Evolutionary conservation across 2,329 filamentous ascomycete genomes (phyloP).

Genomic region (Diatrype stigma): DNA sequence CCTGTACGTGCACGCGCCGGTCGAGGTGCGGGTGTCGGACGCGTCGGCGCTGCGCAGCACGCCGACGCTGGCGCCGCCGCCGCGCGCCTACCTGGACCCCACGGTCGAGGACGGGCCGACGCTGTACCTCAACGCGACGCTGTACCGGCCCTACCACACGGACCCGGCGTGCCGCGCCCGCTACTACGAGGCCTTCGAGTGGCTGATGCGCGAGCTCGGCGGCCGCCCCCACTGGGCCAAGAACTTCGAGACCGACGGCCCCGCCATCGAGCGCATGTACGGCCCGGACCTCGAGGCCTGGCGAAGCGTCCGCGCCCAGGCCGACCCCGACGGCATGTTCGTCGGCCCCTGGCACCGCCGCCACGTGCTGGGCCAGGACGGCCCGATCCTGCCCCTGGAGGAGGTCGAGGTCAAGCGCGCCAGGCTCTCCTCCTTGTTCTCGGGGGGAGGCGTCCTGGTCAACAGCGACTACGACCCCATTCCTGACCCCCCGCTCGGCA

Average conservation of each 20-base stretch:
- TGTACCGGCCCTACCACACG: constrained; percentile 75
- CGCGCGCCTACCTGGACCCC: constrained; percentile 60
- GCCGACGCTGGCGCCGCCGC: constrained; percentile 12
- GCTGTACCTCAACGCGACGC: constrained; percentile 83
- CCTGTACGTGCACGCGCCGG: constrained; percentile 81
- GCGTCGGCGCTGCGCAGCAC: constrained; percentile 43
- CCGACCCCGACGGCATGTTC: constrained; percentile 82
- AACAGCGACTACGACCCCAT: constrained; percentile 10
- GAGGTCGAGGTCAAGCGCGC: constrained; percentile 22
- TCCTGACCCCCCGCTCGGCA: neutral
- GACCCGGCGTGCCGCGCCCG: constrained; percentile 72
- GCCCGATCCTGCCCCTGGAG: constrained; percentile 23
- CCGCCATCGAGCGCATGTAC: constrained; percentile 65
- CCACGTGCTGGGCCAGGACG: constrained; percentile 48
- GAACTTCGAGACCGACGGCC: constrained; percentile 66
- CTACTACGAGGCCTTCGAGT: constrained; percentile 89
- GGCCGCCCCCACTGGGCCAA: constrained; percentile 90
- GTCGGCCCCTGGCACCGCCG: constrained; percentile 85
- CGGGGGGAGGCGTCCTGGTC: constrained; percentile 15
- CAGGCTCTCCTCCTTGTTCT: constrained; percentile 6
- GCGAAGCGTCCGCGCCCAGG: constrained; percentile 62
- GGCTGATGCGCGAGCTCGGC: constrained; percentile 80
- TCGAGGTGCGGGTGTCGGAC: constrained; percentile 85
- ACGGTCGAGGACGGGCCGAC: constrained; percentile 66
- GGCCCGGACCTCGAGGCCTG: constrained; percentile 63